A percentile compares a stretch with the other conserved stretches of the same genome.
These are phyloP conservation scores for Nasturtium officinale DNA, from an alignment of 345 rosid genomes.

Conservation along the genomic window DNA sequence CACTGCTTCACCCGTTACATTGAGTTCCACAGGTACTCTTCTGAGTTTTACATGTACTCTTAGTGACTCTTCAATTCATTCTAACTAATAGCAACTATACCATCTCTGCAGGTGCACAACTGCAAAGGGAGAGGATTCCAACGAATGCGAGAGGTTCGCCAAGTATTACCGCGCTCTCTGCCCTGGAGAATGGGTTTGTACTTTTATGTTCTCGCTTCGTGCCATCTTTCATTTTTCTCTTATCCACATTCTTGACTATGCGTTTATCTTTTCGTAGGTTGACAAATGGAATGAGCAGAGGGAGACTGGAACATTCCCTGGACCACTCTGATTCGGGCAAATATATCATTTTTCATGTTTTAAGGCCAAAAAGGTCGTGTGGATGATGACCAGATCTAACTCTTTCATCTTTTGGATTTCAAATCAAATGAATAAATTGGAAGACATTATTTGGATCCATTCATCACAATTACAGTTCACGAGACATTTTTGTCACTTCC, in stretches of 20 bases:
- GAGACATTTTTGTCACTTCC: not conserved
- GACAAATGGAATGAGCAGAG: conserved; percentile 91
- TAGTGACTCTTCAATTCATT: not conserved
- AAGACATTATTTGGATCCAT: conserved; percentile 27
- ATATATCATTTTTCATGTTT: conserved; percentile 11
- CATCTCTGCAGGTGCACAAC: conserved; percentile 60
- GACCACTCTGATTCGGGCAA: conserved; percentile 58
- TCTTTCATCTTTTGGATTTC: conserved; percentile 20
- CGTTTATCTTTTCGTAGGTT: conserved; percentile 46
- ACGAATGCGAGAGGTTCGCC: conserved; percentile 73
- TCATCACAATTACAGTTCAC: not conserved
- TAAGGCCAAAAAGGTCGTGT: conserved; percentile 29
- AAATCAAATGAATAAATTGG: conserved; percentile 20
- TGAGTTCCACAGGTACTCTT: conserved; percentile 78
- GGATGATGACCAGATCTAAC: conserved; percentile 13
- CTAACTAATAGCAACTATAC: not conserved
- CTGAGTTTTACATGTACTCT: not conserved
- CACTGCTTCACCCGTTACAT: conserved; percentile 95
- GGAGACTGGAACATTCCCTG: conserved; percentile 79
- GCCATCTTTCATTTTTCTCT: not conserved
- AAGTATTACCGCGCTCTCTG: conserved; percentile 87
- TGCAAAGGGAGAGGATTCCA: conserved; percentile 78
- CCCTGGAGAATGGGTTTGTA: conserved; percentile 93
- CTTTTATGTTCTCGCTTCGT: not conserved
- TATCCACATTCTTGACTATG: conserved; percentile 9